Percentiles rank a stretch among this genome's conserved stretches.
These are phyloP conservation scores for Colletotrichum ledebouriae DNA, from an alignment of 2,329 filamentous ascomycete species.

Conservation along the genomic window DNA sequence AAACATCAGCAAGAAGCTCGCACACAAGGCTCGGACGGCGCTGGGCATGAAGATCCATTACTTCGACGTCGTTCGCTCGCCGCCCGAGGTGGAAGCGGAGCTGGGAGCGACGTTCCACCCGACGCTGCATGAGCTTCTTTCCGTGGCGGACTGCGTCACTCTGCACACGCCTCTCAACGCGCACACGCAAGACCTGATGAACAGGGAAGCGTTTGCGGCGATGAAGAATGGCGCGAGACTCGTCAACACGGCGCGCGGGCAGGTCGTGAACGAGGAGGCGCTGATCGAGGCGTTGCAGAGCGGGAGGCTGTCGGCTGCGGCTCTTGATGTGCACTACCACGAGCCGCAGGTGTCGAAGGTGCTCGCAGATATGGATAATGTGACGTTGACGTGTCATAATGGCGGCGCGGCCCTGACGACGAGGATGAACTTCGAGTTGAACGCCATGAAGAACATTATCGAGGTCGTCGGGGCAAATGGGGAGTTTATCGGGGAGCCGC, in stretches of 20 bases:
- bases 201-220: conserved; percentile 52
- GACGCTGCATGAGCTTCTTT: conserved; percentile 47
- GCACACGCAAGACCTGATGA: conserved; percentile 47
- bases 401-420: conserved; percentile 54
- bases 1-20: conserved; percentile 60
- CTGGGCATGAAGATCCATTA: conserved; percentile 70
- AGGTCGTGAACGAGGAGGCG: conserved; percentile 65
- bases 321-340: conserved; percentile 66
- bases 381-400: conserved; percentile 54
- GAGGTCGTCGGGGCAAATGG: conserved; percentile 46
- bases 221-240: conserved; percentile 64
- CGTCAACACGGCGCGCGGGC: conserved; percentile 66
- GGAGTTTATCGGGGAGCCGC: conserved; percentile 37
- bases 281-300: conserved; percentile 60
- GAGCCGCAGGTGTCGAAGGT: conserved; percentile 62
- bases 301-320: conserved; percentile 61
- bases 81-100: conserved; percentile 48
- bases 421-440: conserved; percentile 56
- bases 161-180: conserved; percentile 51
- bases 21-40: conserved; percentile 57
- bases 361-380: conserved; percentile 55
- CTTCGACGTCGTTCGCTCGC: conserved; percentile 56
- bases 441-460: conserved; percentile 54
- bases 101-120: conserved; percentile 49
- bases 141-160: conserved; percentile 51